Evolutionary conservation across 129 eudicot species (phyloP).

Genomic region (Lonicera japonica): DNA sequence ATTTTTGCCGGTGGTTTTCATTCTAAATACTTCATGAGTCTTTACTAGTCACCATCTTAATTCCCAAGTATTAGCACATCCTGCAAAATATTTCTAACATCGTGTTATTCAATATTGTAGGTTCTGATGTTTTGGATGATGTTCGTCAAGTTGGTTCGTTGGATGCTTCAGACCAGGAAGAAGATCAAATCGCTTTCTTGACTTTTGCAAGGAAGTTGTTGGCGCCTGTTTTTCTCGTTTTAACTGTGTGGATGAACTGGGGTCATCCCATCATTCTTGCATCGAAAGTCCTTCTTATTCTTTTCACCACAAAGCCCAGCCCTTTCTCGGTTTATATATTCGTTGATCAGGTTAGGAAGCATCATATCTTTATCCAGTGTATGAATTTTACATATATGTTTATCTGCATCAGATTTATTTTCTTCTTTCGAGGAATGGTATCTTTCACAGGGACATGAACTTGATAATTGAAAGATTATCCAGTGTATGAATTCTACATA

Average conservation of each 20-base stretch:
- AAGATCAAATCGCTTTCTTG: constrained; percentile 30
- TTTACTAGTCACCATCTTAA: constrained; percentile 1
- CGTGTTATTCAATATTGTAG: constrained; percentile 25
- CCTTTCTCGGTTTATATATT: constrained; percentile 49
- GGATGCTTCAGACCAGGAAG: constrained; percentile 29
- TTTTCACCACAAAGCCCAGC: constrained; percentile 57
- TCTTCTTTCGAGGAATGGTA: neutral
- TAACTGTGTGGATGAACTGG: constrained; percentile 47
- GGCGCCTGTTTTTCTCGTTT: constrained; percentile 44
- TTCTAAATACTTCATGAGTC: neutral
- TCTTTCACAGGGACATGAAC: constrained; percentile 3
- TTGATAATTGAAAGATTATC: neutral
- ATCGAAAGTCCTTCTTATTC: constrained; percentile 41
- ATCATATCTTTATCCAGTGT: neutral
- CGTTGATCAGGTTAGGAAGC: constrained; percentile 52
- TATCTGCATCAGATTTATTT: constrained; percentile 5
- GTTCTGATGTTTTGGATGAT: constrained; percentile 30
- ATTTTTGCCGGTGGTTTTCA: neutral
- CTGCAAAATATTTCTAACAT: neutral
- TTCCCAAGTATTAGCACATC: constrained; percentile 3
- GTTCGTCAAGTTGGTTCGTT: constrained; percentile 14
- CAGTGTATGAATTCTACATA: constrained; percentile 2
- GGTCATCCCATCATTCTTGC: constrained; percentile 53
- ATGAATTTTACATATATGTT: neutral
- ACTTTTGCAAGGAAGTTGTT: constrained; percentile 36